Evolutionary conservation across 2,329 filamentous ascomycete species (phyloP), one percentile per base, ranked within the genome.

Genomic region (Nemania sp.): DNA sequence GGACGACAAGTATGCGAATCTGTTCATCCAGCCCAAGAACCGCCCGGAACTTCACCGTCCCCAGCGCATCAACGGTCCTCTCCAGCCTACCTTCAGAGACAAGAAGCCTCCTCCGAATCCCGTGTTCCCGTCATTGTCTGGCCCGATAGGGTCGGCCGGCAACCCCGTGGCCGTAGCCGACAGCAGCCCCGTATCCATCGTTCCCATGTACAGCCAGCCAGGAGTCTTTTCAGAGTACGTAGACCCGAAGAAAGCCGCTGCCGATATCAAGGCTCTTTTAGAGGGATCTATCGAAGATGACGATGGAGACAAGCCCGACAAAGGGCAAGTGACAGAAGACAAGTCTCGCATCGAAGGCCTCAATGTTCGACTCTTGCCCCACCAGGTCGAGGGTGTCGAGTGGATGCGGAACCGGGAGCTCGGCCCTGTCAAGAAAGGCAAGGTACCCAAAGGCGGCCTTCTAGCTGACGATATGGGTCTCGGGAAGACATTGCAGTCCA

Each of bases 381-480:
- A 99, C 73, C 94, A 99, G 72, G 85, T 97, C 12, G 90, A 96
- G 51, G 94, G 94, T 64, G 88, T 97, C 1, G 84, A 87, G 52
- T 99, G 94, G 93, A 96, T 99, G 91, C 87, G 83, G 51, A 89
- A 92, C 54, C 91, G 95, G 65, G 94, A 99, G 73, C 86, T 91
- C 9, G 92, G 93, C 2, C 85, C 86, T 15, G 85, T 89, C 56
- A 96, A 94, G 75, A 88, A 87, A 63, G 90, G 89, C 54, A 83
- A 77, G 57, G 81, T 95, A 8, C 91, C 93, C 24, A 94, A 95
- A 64, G 94, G 94, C 30, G 94, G 94, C 15, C 96, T 99, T 59
- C 80, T 99, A 30, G 94, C 94, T 15, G 94, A 99, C 66, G 94
- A 99, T 69, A 95, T 97, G 93, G 93, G 93, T 61, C 77, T 97